A percentile compares a stretch with the other conserved stretches of the same genome.
Conservation (phyloP, 768 basidiomycete genomes). For the Lanmaoa rubissima region DNA sequence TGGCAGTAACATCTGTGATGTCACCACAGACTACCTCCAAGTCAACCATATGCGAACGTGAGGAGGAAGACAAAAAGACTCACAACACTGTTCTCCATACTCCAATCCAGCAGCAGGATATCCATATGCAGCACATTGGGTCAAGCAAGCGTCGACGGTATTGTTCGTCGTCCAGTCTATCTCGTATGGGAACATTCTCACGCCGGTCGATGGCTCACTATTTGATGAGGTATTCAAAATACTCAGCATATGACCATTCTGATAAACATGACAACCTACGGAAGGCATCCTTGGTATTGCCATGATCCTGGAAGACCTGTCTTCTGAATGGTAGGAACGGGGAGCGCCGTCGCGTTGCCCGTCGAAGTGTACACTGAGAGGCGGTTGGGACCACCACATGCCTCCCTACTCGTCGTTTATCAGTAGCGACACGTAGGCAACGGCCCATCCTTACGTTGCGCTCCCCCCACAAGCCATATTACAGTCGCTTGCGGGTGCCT, state of each 20-base stretch:
- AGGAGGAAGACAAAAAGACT: conserved; percentile 25
- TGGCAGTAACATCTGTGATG: conserved; percentile 44
- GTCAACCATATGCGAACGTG: too few species aligned
- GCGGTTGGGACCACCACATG: conserved; percentile 73
- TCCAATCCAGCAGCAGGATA: conserved; percentile 71
- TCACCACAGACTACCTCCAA: conserved; percentile 65
- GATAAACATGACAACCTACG: conserved; percentile 38
- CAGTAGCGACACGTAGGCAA: too few species aligned
- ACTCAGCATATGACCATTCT: neutral
- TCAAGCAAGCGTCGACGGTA: conserved; percentile 61
- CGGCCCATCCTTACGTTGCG: conserved; percentile 39
- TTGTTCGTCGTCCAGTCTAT: conserved; percentile 60
- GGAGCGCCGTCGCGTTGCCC: conserved; percentile 49
- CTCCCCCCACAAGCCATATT: conserved; percentile 76
- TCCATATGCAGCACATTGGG: conserved; percentile 68
- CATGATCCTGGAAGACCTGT: conserved; percentile 62
- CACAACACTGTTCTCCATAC: conserved; percentile 73
- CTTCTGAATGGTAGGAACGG: conserved; percentile 56
- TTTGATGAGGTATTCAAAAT: neutral
- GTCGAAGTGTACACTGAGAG: conserved; percentile 65
- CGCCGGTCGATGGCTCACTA: conserved; percentile 47
- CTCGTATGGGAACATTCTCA: conserved; percentile 59
- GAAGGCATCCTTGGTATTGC: conserved; percentile 64
- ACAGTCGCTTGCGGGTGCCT: conserved; percentile 51
- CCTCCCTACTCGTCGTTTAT: conserved; percentile 41